Evolutionary conservation across 495 filamentous ascomycete genomes (phyloP).

Genomic region (Neurospora sp.): DNA sequence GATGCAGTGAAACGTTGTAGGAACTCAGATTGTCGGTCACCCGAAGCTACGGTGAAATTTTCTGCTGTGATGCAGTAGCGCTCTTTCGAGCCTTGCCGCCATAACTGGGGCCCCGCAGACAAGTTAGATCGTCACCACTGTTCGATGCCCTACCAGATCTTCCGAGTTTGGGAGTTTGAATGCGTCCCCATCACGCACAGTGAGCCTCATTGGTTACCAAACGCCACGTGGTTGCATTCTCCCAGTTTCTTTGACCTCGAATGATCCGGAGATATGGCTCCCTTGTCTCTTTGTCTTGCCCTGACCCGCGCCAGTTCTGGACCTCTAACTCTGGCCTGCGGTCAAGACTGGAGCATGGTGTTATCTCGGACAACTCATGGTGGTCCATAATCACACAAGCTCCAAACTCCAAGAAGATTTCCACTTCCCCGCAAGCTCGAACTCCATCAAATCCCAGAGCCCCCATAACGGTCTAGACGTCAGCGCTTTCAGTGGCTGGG

Average conservation of each 20-base stretch:
- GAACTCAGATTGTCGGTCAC: background rate
- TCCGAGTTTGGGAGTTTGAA: background rate
- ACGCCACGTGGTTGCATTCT: background rate
- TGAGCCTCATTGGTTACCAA: background rate
- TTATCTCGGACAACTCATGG: background rate
- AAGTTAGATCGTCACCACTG: background rate
- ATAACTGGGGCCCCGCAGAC: background rate
- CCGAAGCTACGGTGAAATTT: background rate
- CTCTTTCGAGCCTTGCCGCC: background rate
- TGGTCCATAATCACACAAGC: background rate
- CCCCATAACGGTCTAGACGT: background rate
- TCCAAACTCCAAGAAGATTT: background rate
- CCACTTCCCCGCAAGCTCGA: background rate
- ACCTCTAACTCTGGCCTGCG: background rate
- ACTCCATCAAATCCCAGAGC: background rate
- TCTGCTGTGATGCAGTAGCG: background rate
- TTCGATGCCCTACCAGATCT: background rate
- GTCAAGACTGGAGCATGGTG: background rate
- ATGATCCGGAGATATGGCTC: background rate
- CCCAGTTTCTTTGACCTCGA: background rate
- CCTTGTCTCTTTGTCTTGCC: background rate
- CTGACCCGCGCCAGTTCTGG: background rate
- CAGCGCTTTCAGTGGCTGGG: background rate
- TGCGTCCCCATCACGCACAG: background rate
- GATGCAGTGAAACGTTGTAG: background rate